phyloP scores from a whole-genome alignment of 352 stramenopile genomes.

The Globisporangium solare region DNA sequence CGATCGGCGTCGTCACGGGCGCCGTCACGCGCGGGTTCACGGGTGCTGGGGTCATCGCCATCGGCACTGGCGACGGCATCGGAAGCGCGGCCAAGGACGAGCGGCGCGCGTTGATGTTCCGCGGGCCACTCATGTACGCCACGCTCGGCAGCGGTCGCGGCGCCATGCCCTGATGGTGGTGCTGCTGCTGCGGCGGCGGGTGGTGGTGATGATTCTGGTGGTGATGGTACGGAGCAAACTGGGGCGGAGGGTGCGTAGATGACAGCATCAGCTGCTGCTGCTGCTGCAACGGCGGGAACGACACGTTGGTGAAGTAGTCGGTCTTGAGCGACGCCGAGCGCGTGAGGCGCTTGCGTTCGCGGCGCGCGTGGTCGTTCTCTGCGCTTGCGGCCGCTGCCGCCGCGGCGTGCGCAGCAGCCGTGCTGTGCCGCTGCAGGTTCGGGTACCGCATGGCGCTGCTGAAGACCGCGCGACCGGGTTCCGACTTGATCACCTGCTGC shows the following conservation, averaged over 20 bases:
- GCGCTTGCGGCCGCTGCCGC: conserved; percentile 1
- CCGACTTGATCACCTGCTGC: conserved; percentile 9
- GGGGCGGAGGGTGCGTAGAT: conserved; percentile 15
- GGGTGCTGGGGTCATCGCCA: conserved; percentile 2
- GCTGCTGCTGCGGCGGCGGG: conserved; percentile 23
- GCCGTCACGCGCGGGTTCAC: conserved; percentile 8
- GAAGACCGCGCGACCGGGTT: not conserved
- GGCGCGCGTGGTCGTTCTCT: conserved; percentile 37
- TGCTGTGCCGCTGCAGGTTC: conserved; percentile 20
- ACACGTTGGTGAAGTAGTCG: conserved; percentile 61
- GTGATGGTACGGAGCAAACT: conserved; percentile 12
- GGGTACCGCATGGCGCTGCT: conserved; percentile 8
- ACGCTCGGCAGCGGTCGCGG: conserved; percentile 36
- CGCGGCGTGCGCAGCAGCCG: conserved; percentile 1
- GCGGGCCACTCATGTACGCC: conserved; percentile 16
- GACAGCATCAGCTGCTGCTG: conserved; percentile 20
- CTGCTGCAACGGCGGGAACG: conserved; percentile 30
- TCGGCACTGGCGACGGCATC: conserved; percentile 31
- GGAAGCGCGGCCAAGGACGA: conserved; percentile 50
- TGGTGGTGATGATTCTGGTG: conserved; percentile 18
- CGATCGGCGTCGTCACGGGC: conserved; percentile 55
- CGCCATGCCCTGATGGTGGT: conserved; percentile 22
- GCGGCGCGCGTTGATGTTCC: conserved; percentile 30
- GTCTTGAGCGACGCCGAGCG: conserved; percentile 70
- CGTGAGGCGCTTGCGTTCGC: conserved; percentile 64